Conservation (phyloP, 106 monocot genomes). For the Acanthochlamys bracteata region DNA sequence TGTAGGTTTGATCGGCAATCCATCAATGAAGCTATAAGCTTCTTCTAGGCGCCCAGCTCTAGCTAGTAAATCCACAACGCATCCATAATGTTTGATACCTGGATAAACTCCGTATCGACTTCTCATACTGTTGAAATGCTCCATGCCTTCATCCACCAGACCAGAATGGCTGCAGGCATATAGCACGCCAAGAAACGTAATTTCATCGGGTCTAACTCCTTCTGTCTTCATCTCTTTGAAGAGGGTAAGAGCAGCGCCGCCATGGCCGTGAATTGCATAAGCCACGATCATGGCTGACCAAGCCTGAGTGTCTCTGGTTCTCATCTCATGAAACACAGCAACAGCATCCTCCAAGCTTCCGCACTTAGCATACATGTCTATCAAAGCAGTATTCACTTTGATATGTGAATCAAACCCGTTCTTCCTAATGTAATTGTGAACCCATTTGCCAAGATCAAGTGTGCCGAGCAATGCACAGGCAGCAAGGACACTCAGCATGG, state of each 20-base stretch:
- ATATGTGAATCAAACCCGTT: slow-evolving; percentile 27
- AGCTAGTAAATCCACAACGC: slow-evolving; percentile 59
- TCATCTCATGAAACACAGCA: slow-evolving; percentile 48
- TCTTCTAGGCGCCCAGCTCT: slow-evolving; percentile 45
- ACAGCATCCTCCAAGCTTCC: slow-evolving; percentile 65
- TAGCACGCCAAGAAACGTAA: slow-evolving; percentile 69
- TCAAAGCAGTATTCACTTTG: slow-evolving; percentile 53
- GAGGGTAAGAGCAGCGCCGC: slow-evolving; percentile 22
- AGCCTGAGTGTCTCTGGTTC: slow-evolving; percentile 44
- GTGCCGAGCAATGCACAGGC: slow-evolving; percentile 56
- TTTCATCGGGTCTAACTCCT: slow-evolving; percentile 42
- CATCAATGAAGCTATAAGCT: slow-evolving; percentile 50
- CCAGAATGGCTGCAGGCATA: slow-evolving; percentile 78
- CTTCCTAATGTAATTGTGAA: slow-evolving; percentile 48
- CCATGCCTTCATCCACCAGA: slow-evolving; percentile 59
- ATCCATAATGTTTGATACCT: slow-evolving; percentile 66
- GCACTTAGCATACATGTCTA: slow-evolving; percentile 87
- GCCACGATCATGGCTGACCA: slow-evolving; percentile 83
- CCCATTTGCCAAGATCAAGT: slow-evolving; percentile 59
- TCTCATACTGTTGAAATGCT: slow-evolving; percentile 44
- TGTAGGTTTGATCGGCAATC: slow-evolving; percentile 40
- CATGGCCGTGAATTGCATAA: slow-evolving; percentile 63
- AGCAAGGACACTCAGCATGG: slow-evolving; percentile 50
- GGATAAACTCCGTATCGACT: slow-evolving; percentile 20
- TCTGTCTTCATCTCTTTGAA: slow-evolving; percentile 38